Evolutionary conservation across 2,329 filamentous ascomycete genomes (phyloP), one percentile per base, ranked within the genome.

Genomic region (Aspergillus intermedius): DNA sequence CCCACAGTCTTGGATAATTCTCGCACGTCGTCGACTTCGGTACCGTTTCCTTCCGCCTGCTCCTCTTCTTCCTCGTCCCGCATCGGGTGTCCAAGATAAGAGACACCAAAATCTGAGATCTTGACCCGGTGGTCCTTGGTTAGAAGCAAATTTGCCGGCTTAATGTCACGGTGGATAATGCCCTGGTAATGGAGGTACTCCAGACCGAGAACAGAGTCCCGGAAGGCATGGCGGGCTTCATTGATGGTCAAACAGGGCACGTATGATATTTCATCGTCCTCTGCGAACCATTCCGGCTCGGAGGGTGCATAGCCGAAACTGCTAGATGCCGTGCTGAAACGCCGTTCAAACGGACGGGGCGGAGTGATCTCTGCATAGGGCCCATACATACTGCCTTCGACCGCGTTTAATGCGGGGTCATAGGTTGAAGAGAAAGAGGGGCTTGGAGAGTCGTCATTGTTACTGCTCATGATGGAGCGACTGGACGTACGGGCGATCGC

Each of bases 1-100:
- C 93, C 93, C 5, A 97, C 93, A 1, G 93, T 97, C 75, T 97
- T 97, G 51, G 93, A 91, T n/a, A 98, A 76, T 66, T 97, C 93
- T 51, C 95, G 82, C 54, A 95, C 91, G 64, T 96, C 89, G 59
- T 96, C 91, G 50, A 95, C 83, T 61, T 95, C 88, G 37, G 82
- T 87, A 66, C 96, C 91, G 0, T 85, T 88, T 64, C 94, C 88
- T 6, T 19, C 37, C 3, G 86, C 86, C 75, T 83, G 69, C 49
- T 90, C 86, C 50, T 88, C 85, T 34, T 83, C 79, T 59, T 94
- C 88, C 46, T 87, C 87, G 42, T 95, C 88, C 35, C 88, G 80
- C 49, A 91, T 87, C 1, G 89, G 89, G 45, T 89, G 83, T 23
- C 93, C 93, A 54, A 98, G 88, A 68, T 97, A 98, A 1, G 93